Base-by-base conservation (phyloP, 2,329 filamentous ascomycete genomes). In the Aspergillus sp. region DNA sequence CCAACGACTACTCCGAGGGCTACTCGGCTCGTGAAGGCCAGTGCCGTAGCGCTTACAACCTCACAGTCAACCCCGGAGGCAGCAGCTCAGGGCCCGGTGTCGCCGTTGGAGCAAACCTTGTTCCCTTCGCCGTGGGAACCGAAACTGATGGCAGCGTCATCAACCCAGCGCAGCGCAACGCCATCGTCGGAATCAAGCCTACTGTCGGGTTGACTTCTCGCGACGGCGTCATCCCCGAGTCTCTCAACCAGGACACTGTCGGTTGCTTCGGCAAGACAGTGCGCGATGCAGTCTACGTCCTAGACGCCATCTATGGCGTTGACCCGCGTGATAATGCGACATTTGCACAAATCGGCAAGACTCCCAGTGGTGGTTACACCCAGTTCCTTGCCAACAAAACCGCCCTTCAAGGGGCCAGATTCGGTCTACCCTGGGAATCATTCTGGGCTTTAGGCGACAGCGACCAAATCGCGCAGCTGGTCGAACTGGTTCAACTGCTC, bases 381-480 rank as follows among this genome's bases (percentile, higher is more conserved):
- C 27, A 31, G 9, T 31, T 31, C 27, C 27, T 31, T 31, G 9
- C 27, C 9, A 31, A 31, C 27, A 31, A 11, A 3, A 31, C 27
- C 8, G 27, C 27, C 27, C 27, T 31, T 3, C 27, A 9, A 31
- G 27, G 27, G 0, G 27, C 27, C 9, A 31, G 43, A 24, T 91
- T 92, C 57, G 89, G 89, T 6, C 74, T 92, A 0, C 89, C 89
- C 0, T 90, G 88, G 88, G 72, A 84, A 43, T 86, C 83, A 62
- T 88, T 91, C 74, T 92, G 88, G 89, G 76, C 80, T 0, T 76
- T 85, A 46, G 84, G 85, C 0, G 80, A 85, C 43, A 63, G 72
- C 2, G 80, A 84, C 39, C 85, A 90, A 71, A 79, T 81, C 53
- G 63, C 75, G 0, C 76, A 80, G 6, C 79, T 91, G 3, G 70